These are phyloP conservation scores for Hymenoscyphus scutula DNA, from an alignment of 2,329 filamentous ascomycete genomes.

Conservation along the genomic window DNA sequence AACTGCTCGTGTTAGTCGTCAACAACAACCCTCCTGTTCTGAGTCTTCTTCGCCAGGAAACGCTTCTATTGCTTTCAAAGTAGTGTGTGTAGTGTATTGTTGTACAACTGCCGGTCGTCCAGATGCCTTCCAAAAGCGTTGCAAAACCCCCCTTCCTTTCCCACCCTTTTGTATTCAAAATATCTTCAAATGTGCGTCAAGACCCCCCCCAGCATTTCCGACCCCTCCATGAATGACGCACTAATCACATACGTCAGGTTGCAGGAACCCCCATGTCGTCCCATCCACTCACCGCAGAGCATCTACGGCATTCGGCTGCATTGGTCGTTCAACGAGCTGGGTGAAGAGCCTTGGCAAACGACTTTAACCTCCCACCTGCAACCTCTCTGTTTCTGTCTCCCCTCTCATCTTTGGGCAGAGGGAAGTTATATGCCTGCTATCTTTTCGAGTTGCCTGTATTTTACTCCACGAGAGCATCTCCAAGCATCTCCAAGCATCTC, in stretches of 20 bases:
- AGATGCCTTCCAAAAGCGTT: too few relatives aligned
- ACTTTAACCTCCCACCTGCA: background rate
- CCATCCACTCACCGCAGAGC: background rate
- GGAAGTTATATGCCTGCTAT: background rate
- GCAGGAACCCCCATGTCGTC: background rate
- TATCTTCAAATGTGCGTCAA: background rate
- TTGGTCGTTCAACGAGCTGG: background rate
- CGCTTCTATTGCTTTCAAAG: background rate
- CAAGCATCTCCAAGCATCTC: too few relatives aligned
- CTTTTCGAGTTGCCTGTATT: too few relatives aligned
- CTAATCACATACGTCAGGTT: background rate
- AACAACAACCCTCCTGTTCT: too few relatives aligned
- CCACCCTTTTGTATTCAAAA: background rate
- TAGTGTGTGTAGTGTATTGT: background rate
- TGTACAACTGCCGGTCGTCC: too few relatives aligned
- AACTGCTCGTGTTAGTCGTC: too few relatives aligned
- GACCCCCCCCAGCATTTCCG: background rate
- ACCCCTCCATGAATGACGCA: conserved; percentile 1
- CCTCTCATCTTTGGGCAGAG: background rate
- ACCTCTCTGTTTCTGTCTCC: too few relatives aligned
- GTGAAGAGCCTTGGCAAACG: background rate
- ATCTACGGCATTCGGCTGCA: background rate
- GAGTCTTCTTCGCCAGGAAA: background rate
- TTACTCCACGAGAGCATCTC: too few relatives aligned
- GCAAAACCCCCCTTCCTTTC: background rate